Evolutionary conservation across 1,284 basidiomycete species (phyloP), one percentile per base, ranked within the genome.

Genomic region (Megacollybia platyphylla): DNA sequence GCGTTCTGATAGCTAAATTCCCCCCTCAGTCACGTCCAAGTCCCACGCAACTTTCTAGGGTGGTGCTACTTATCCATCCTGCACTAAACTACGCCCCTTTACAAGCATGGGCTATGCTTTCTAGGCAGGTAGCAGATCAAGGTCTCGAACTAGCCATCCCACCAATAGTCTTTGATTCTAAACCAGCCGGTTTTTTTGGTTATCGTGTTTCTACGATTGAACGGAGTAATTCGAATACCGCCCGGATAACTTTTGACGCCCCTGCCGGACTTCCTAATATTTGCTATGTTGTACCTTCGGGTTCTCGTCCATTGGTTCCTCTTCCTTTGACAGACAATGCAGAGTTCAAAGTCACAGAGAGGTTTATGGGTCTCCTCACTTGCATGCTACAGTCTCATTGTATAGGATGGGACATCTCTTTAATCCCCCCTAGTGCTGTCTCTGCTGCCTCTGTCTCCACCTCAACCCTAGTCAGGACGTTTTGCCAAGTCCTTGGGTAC

Each of bases 21-120:
- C 72, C 72, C 2, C 68, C 73, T 0, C 63, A 70, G 2, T 49
- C 53, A 1, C 29, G 45, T 1, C 52, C 73, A 1, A 53, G 64
- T 0, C 62, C 75, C 0, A 58, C 56, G 1, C 69, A 75, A 49
- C 68, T 79, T 7, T 67, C 71, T 1, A 61, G 71, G 9, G 54
- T 79, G 1, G 47, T 79, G 13, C 54, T 79, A 13, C 65, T 66
- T 1, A 60, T 81, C 11, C 74, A 81, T 51, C 76, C 77, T 0
- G 66, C 57, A 0, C 60, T 81, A 26, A 56, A 68, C 7, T 60
- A 73, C 48, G 70, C 73, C 4, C 65, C 74, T 3, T 70, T 74
- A 51, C 65, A 73, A 37, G 73, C 71, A 8, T 81, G 76, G 77
- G 73, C 71, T 2, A 59, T 76, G 47, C 67, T 81, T 11, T 68